Conservation (phyloP, 2,329 filamentous ascomycete species). For the Pseudogymnoascus sp. region DNA sequence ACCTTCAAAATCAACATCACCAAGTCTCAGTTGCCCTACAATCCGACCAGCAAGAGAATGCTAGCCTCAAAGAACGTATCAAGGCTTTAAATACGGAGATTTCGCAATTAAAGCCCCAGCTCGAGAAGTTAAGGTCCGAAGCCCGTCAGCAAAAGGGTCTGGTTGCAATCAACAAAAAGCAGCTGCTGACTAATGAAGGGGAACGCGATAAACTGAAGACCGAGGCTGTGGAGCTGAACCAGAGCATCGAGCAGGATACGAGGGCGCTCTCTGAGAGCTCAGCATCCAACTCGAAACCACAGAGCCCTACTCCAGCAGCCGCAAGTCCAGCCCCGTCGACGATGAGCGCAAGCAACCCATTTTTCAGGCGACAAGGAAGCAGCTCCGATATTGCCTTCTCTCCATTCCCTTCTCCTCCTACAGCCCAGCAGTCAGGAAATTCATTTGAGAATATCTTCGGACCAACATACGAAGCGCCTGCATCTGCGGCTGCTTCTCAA, state of each 20-base stretch:
- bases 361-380: constrained; percentile 68
- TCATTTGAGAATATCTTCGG: constrained; percentile 86
- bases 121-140: constrained; percentile 89
- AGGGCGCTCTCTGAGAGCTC: constrained; percentile 44
- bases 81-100: constrained; percentile 75
- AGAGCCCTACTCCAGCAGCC: constrained; percentile 36
- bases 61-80: constrained; percentile 78
- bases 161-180: constrained; percentile 98
- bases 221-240: constrained; percentile 63
- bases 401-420: constrained; percentile 32
- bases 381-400: constrained; percentile 38
- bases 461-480: constrained; percentile 46
- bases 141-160: constrained; percentile 92
- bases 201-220: constrained; percentile 81
- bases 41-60: constrained; percentile 83
- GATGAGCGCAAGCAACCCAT: constrained; percentile 81
- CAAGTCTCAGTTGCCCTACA: constrained; percentile 67
- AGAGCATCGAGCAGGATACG: constrained; percentile 50
- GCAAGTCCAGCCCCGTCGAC: constrained; percentile 62
- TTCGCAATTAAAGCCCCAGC: constrained; percentile 72
- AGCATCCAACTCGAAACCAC: constrained; percentile 21
- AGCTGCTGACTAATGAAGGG: constrained; percentile 78
- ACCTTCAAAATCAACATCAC: constrained; percentile 74
- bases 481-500: constrained; percentile 30
- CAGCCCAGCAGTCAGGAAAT: constrained; percentile 44